Base-by-base conservation (phyloP, 2,329 filamentous ascomycete species). In the Ascosphaera apis region DNA sequence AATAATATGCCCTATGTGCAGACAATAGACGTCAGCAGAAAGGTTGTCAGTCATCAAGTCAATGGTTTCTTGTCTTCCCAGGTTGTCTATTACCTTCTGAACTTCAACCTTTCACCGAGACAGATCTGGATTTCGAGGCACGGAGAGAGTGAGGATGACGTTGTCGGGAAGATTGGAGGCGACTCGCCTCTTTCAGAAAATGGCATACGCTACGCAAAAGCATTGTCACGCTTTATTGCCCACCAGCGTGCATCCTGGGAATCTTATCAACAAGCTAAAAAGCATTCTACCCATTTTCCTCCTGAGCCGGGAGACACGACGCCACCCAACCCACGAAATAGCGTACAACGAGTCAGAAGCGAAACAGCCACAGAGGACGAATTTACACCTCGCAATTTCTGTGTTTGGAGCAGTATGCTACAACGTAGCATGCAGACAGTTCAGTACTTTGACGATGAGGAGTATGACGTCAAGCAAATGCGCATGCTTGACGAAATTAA, bases 81-180 rank as follows among this genome's bases (percentile, higher is more conserved):
- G 42, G 88, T 91, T 37, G 83, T 88, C 38, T 91, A 84, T 43
- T 98, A 95, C 48, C 66, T 98, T 7, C 77, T 88, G 33, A 95
- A 91, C 46, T 98, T 98, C 65, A 95, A 98, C 47, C 67, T 98
- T 12, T 81, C 86, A 0, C 84, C 88, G 1, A 69, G 88, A 37
- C 86, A 93, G 54, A 95, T 98, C 41, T 98, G 88, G 88, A 91
- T 98, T 50, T 95, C 88, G 1, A 67, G 88, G 35, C 88, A 95
- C 50, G 88, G 88, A 31, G 80, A 93, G 55, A 93, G 83, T 38
- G 53, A 70, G 41, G 88, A 98, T 53, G 93, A 98, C 50, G 66
- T 79, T 39, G 65, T 72, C 2, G 83, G 84, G 41, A 91, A 81
- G 53, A 81, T 98, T 41, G 88, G 88, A 30, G 88, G 88, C 32